Evolutionary conservation across 1,139 yeast genomes (phyloP).

Genomic region (Diutina pseudorugosa): DNA sequence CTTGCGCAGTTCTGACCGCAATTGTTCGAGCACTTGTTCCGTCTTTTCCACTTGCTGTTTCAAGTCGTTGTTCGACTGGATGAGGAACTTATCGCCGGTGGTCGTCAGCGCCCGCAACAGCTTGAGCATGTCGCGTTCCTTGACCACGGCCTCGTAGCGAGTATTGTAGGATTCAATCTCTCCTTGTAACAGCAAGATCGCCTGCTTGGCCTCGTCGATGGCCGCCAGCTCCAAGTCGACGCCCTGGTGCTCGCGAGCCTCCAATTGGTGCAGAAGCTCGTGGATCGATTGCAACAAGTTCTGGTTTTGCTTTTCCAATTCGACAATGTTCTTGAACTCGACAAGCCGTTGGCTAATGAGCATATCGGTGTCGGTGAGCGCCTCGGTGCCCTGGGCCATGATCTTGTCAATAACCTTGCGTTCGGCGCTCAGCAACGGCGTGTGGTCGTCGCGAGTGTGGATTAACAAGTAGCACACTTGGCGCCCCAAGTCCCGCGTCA

Average conservation of each 20-base stretch:
- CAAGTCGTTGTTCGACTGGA: constrained; percentile 19
- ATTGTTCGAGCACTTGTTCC: constrained; percentile 18
- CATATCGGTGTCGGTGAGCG: constrained; percentile 50
- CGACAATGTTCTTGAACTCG: constrained; percentile 52
- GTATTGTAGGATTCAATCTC: constrained; percentile 41
- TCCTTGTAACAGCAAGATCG: constrained; percentile 55
- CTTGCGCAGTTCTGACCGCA: constrained; percentile 17
- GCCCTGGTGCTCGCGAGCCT: constrained; percentile 31
- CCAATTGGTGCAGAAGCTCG: constrained; percentile 57
- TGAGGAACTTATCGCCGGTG: constrained; percentile 8
- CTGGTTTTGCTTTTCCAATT: constrained; percentile 62
- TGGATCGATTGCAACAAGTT: constrained; percentile 58
- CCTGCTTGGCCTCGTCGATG: constrained; percentile 63
- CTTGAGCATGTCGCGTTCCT: constrained; percentile 60
- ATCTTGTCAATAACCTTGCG: constrained; percentile 38
- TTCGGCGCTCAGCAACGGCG: constrained; percentile 50
- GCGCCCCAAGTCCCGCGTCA: constrained; percentile 61
- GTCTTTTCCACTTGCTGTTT: constrained; percentile 17
- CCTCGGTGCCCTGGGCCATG: constrained; percentile 19
- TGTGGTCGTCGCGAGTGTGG: constrained; percentile 43
- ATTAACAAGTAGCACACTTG: constrained; percentile 68
- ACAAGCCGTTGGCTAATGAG: constrained; percentile 66
- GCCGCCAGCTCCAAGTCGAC: constrained; percentile 42
- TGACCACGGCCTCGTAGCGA: constrained; percentile 39
- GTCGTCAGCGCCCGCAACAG: constrained; percentile 14